Evolutionary conservation across 2,329 filamentous ascomycete genomes (phyloP).

Genomic region (Fusarium nelsonii): DNA sequence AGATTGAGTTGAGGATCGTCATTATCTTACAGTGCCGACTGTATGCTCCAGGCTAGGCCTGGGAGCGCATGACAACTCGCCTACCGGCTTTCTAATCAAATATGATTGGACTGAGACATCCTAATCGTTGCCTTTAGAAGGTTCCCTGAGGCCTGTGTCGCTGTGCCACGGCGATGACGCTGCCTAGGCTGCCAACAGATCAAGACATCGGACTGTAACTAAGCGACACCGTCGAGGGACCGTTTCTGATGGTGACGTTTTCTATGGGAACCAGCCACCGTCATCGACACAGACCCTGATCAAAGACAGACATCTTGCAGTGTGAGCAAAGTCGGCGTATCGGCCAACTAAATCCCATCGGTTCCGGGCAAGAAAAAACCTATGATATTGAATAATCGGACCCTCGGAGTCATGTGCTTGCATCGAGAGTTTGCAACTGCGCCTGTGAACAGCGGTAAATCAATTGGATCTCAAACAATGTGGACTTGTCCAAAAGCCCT

Average conservation of each 20-base stretch:
- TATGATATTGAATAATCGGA: constrained; percentile 17
- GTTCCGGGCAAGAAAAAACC: background rate
- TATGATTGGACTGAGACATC: constrained; percentile 23
- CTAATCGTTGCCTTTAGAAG: constrained; percentile 26
- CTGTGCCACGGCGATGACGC: constrained; percentile 46
- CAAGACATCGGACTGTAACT: constrained; percentile 3
- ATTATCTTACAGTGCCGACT: background rate
- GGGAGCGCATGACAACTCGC: constrained; percentile 15
- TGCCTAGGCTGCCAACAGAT: constrained; percentile 9
- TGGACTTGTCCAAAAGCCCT: constrained; percentile 27
- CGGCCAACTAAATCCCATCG: constrained; percentile 40
- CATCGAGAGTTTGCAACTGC: background rate
- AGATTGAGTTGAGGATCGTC: constrained; percentile 27
- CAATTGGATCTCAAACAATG: constrained; percentile 23
- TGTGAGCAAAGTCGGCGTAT: constrained; percentile 29
- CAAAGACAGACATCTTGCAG: constrained; percentile 5
- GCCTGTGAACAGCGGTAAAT: constrained; percentile 10
- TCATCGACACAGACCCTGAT: constrained; percentile 19
- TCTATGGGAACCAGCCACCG: constrained; percentile 39
- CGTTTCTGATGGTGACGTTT: constrained; percentile 45
- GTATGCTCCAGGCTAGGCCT: background rate
- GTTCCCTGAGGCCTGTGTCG: constrained; percentile 16
- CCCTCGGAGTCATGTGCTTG: constrained; percentile 28
- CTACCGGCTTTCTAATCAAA: constrained; percentile 6
- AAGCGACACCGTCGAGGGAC: constrained; percentile 28